Evolutionary conservation across 306 rosid species (phyloP).

Genomic region (Cicer bijugum): DNA sequence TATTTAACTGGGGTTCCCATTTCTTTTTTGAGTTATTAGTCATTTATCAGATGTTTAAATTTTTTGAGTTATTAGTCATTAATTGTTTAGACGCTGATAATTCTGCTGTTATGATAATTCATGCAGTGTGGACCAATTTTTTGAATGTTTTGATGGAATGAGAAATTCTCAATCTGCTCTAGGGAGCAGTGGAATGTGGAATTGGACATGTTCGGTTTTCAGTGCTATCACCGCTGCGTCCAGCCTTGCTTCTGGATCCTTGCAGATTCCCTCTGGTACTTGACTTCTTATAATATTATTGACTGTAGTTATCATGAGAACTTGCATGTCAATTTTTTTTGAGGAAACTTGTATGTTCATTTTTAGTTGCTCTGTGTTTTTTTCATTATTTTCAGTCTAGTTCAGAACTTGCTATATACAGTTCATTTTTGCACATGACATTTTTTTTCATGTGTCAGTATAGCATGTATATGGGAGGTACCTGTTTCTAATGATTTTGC

Average conservation of each 20-base stretch:
- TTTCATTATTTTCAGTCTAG: slow-evolving; percentile 19
- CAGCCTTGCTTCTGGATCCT: slow-evolving; percentile 93
- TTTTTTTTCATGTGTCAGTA: slow-evolving; percentile 29
- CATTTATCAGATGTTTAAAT: slow-evolving; percentile 13
- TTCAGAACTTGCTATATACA: slow-evolving; percentile 12
- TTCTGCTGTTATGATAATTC: slow-evolving; percentile 45
- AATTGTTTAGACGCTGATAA: slow-evolving; percentile 37
- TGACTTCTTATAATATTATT: slow-evolving; percentile 38
- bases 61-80: slow-evolving; percentile 30
- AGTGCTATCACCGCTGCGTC: slow-evolving; percentile 97
- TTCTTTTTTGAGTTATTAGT: slow-evolving; percentile 31
- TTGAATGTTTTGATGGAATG: slow-evolving; percentile 97
- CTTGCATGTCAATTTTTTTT: slow-evolving; percentile 9
- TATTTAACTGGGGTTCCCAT: slow-evolving; percentile 18
- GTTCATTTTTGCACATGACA: slow-evolving; percentile 27
- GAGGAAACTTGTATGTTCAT: slow-evolving; percentile 25
- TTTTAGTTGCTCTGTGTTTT: background rate
- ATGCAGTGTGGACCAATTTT: slow-evolving; percentile 95
- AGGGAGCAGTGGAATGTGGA: slow-evolving; percentile 96
- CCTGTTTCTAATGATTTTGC: slow-evolving; percentile 12
- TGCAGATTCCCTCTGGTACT: slow-evolving; percentile 76
- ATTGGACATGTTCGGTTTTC: slow-evolving; percentile 90
- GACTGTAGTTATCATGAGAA: slow-evolving; percentile 14
- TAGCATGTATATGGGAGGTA: slow-evolving; percentile 29
- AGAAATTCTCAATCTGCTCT: slow-evolving; percentile 85